These are phyloP conservation scores for Petasospora rhodanensis DNA, from an alignment of 1,139 yeast species.

Conservation along the genomic window DNA sequence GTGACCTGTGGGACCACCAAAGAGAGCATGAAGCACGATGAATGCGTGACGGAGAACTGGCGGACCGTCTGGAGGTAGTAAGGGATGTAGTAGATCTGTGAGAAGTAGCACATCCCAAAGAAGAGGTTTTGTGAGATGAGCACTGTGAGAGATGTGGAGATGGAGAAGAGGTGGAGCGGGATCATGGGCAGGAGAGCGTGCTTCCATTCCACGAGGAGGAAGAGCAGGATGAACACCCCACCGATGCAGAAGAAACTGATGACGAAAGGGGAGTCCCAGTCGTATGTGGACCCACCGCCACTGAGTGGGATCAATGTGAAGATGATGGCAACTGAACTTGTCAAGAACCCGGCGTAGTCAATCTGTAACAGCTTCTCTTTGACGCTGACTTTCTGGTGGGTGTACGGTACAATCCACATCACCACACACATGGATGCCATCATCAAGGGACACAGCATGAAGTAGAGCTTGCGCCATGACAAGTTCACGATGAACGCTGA, in stretches of 20 bases:
- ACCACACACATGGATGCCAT: slow-evolving; percentile 25
- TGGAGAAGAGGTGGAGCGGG: slow-evolving; percentile 44
- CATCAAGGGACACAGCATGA: slow-evolving; percentile 42
- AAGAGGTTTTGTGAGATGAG: slow-evolving; percentile 42
- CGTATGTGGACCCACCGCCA: slow-evolving; percentile 49
- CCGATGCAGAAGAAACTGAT: slow-evolving; percentile 47
- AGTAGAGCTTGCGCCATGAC: slow-evolving; percentile 48
- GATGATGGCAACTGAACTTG: slow-evolving; percentile 40
- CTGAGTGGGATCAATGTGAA: slow-evolving; percentile 45
- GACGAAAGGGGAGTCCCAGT: slow-evolving; percentile 47
- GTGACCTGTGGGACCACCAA: slow-evolving; percentile 40
- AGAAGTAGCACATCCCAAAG: slow-evolving; percentile 45
- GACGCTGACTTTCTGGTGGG: slow-evolving; percentile 13
- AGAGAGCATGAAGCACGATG: slow-evolving; percentile 40
- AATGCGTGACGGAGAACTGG: slow-evolving; percentile 34
- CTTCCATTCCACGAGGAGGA: slow-evolving; percentile 46
- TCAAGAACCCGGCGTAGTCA: slow-evolving; percentile 47
- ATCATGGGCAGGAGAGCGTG: slow-evolving; percentile 50
- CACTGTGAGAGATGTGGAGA: slow-evolving; percentile 33
- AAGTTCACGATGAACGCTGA: slow-evolving; percentile 43
- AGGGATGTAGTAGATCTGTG: slow-evolving; percentile 29
- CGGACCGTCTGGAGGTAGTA: slow-evolving; percentile 49
- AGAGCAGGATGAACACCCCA: slow-evolving; percentile 35
- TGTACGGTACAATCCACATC: slow-evolving; percentile 16
- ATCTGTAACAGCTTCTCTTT: slow-evolving; percentile 36